Percentiles rank a stretch among this genome's conserved stretches.
Evolutionary conservation across 345 rosid species (phyloP).

Genomic region (Triadica sebifera): DNA sequence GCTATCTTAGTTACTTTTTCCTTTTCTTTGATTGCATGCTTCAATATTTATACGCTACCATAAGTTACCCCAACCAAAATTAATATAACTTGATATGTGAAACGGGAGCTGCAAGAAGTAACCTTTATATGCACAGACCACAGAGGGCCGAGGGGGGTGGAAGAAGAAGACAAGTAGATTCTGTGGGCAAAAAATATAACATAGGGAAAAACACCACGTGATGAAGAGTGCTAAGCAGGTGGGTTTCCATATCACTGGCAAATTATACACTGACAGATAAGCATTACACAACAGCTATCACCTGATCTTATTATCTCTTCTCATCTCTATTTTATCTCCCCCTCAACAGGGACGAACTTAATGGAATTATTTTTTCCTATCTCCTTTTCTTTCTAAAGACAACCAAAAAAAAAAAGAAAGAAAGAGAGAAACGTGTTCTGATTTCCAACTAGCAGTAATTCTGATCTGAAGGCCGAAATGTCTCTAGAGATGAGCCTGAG

Average conservation of each 20-base stretch:
- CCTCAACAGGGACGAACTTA: no score
- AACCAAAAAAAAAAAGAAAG: no score
- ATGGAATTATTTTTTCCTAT: not conserved
- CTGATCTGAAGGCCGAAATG: no score
- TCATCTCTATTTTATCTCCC: not conserved
- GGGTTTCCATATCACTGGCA: slow-evolving; percentile 12
- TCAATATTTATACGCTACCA: no score
- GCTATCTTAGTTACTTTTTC: not conserved
- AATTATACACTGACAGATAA: slow-evolving; percentile 16
- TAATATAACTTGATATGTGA: no score
- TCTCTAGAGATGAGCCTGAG: no score
- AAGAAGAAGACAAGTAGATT: not conserved
- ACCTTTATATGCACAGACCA: not conserved
- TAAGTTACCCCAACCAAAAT: no score
- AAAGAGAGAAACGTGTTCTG: no score
- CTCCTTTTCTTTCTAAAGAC: not conserved
- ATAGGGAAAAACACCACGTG: slow-evolving; percentile 35
- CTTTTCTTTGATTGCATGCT: no score
- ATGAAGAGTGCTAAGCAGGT: slow-evolving; percentile 18
- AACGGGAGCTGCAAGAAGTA: not conserved
- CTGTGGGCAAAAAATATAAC: not conserved
- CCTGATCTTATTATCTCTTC: not conserved
- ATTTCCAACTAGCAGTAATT: no score
- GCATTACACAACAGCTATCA: not conserved
- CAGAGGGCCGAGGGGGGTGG: not conserved